Conservation (phyloP, 2,329 filamentous ascomycete genomes). For the Monosporascus sp. region DNA sequence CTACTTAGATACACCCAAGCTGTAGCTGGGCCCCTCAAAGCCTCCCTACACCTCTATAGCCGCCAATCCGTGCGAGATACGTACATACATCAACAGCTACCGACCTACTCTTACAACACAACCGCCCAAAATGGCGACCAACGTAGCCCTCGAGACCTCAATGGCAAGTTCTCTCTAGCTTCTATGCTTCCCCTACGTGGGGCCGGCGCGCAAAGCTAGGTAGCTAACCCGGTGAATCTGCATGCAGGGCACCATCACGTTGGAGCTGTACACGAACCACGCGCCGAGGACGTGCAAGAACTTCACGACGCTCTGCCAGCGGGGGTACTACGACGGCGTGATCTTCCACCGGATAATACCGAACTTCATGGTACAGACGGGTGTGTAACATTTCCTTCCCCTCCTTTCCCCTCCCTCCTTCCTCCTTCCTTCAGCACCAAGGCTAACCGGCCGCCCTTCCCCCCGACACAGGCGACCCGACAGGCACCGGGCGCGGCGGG, state of each 20-base stretch:
- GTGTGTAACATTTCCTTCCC: constrained; percentile 26
- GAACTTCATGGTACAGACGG: constrained; percentile 94
- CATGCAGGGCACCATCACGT: constrained; percentile 67
- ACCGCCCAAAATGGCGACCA: constrained; percentile 61
- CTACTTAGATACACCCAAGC: background rate
- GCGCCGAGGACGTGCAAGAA: constrained; percentile 87
- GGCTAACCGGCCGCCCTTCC: too few species aligned
- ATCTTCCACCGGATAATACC: constrained; percentile 94
- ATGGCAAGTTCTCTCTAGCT: constrained; percentile 53
- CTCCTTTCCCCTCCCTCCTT: too few species aligned
- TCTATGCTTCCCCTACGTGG: background rate
- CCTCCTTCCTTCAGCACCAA: too few species aligned
- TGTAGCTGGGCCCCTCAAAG: background rate
- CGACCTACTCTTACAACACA: background rate
- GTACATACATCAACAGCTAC: background rate
- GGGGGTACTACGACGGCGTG: constrained; percentile 83
- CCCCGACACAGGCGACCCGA: constrained; percentile 57
- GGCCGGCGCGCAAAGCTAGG: too few species aligned
- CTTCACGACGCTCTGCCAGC: constrained; percentile 72
- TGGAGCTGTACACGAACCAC: constrained; percentile 88
- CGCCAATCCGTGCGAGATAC: too few species aligned
- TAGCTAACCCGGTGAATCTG: background rate
- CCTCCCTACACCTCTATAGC: constrained; percentile 1
- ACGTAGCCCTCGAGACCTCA: constrained; percentile 76
- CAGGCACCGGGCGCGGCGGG: constrained; percentile 86